These are phyloP conservation scores for Fusarium euwallaceae DNA, from an alignment of 2,329 filamentous ascomycete genomes.

Conservation along the genomic window DNA sequence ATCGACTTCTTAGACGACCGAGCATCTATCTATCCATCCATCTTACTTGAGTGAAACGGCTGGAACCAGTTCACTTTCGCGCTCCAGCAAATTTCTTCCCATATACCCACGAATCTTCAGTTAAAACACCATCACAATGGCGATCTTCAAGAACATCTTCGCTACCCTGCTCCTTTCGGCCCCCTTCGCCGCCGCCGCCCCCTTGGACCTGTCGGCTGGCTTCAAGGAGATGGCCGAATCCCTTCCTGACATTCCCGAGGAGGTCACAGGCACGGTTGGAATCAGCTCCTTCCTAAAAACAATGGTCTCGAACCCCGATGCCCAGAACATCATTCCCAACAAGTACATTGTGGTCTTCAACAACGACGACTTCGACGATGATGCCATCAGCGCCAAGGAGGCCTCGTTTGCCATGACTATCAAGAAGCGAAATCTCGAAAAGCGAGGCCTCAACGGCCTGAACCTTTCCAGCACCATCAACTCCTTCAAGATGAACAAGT, in stretches of 20 bases:
- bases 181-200: slow-evolving; percentile 47
- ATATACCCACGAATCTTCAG: slow-evolving; percentile 25
- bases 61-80: slow-evolving; percentile 48
- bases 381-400: slow-evolving; percentile 64
- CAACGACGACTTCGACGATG: slow-evolving; percentile 65
- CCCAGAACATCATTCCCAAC: slow-evolving; percentile 64
- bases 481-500: slow-evolving; percentile 61
- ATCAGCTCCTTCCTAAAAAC: slow-evolving; percentile 51
- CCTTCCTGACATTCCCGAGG: slow-evolving; percentile 25
- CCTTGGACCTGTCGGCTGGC: slow-evolving; percentile 32
- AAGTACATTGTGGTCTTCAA: slow-evolving; percentile 74
- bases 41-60: slow-evolving; percentile 44
- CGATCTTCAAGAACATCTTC: slow-evolving; percentile 44
- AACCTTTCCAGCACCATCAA: slow-evolving; percentile 62
- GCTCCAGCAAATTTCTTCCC: slow-evolving; percentile 31
- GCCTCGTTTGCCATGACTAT: slow-evolving; percentile 62
- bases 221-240: slow-evolving; percentile 36
- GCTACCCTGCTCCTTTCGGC: slow-evolving; percentile 42
- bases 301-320: slow-evolving; percentile 63
- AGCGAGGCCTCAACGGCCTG: slow-evolving; percentile 62
- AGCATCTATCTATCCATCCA: slow-evolving; percentile 4
- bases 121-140: slow-evolving; percentile 42
- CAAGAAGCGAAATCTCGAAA: slow-evolving; percentile 69
- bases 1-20: slow-evolving; percentile 39
- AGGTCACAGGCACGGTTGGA: slow-evolving; percentile 35